phyloP scores from a whole-genome alignment of 73 alveolate genomes.

The Urostyla sp. region DNA sequence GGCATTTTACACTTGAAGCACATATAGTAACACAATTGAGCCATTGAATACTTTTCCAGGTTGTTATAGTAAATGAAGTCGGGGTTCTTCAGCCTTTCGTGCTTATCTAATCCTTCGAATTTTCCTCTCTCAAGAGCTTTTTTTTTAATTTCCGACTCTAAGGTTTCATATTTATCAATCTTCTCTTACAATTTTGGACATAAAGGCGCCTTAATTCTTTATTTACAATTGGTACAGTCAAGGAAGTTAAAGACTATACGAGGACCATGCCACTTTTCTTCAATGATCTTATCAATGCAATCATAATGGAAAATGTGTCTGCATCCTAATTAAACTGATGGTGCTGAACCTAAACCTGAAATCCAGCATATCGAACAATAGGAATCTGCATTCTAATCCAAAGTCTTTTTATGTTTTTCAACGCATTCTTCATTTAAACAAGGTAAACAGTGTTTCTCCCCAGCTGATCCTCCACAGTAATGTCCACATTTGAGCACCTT shows the following conservation, averaged over 20 bases:
- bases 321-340: conserved; percentile 68
- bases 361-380: conserved; percentile 62
- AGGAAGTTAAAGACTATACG: conserved; percentile 75
- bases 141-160: conserved; percentile 75
- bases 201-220: conserved; percentile 42
- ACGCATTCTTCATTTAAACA: conserved; percentile 78
- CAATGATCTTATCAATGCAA: conserved; percentile 47
- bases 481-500: conserved; percentile 82
- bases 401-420: conserved; percentile 39
- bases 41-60: conserved; percentile 90
- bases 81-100: conserved; percentile 84
- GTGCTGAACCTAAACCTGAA: conserved; percentile 60
- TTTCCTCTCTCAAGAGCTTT: conserved; percentile 92
- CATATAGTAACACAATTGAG: conserved; percentile 90
- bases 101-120: conserved; percentile 94
- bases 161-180: conserved; percentile 60
- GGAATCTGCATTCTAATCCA: conserved; percentile 62
- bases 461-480: conserved; percentile 70
- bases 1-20: conserved; percentile 97
- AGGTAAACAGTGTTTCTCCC: conserved; percentile 75
- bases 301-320: conserved; percentile 68
- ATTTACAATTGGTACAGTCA: conserved; percentile 76
- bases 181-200: conserved; percentile 73
- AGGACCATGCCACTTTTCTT: conserved; percentile 77
- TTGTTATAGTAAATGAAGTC: conserved; percentile 84